Conservation (phyloP, 1,284 basidiomycete species). For the Fomitiporia mediterranea region DNA sequence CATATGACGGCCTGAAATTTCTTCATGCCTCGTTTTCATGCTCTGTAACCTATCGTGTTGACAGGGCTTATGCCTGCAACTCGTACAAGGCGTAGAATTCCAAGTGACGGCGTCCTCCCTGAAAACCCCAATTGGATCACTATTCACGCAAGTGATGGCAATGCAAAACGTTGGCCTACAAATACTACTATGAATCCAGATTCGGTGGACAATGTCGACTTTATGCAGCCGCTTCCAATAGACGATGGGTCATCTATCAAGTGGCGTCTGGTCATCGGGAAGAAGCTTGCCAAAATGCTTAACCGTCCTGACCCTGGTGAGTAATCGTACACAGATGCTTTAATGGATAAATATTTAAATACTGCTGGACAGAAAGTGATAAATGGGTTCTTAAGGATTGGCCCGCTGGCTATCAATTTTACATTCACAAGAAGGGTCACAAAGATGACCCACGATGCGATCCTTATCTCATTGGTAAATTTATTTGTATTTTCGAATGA, state of each 20-base stretch:
- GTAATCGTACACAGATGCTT: slow-evolving; percentile 19
- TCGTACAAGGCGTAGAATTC: not conserved
- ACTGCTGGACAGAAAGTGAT: slow-evolving; percentile 39
- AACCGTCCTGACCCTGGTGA: slow-evolving; percentile 38
- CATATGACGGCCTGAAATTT: no score
- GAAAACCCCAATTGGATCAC: slow-evolving; percentile 49
- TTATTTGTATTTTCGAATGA: not conserved
- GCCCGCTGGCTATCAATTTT: slow-evolving; percentile 67
- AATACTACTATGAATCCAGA: slow-evolving; percentile 52
- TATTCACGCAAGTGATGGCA: slow-evolving; percentile 59
- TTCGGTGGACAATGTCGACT: slow-evolving; percentile 62
- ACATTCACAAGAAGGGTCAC: slow-evolving; percentile 67
- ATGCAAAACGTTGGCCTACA: slow-evolving; percentile 45
- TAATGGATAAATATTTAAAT: not conserved
- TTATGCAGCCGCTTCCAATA: slow-evolving; percentile 47
- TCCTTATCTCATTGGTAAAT: slow-evolving; percentile 71
- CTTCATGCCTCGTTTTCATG: not conserved
- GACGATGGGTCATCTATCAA: slow-evolving; percentile 48
- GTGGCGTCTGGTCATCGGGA: slow-evolving; percentile 58
- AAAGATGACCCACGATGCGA: slow-evolving; percentile 63
- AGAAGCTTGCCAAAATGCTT: slow-evolving; percentile 45
- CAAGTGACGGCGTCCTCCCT: slow-evolving; percentile 35
- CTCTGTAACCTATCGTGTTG: no score
- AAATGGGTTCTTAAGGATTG: slow-evolving; percentile 59
- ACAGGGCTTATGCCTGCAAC: no score